Evolutionary conservation across 73 alveolate genomes (phyloP).

Genomic region (Paramecium tetraurelia): DNA sequence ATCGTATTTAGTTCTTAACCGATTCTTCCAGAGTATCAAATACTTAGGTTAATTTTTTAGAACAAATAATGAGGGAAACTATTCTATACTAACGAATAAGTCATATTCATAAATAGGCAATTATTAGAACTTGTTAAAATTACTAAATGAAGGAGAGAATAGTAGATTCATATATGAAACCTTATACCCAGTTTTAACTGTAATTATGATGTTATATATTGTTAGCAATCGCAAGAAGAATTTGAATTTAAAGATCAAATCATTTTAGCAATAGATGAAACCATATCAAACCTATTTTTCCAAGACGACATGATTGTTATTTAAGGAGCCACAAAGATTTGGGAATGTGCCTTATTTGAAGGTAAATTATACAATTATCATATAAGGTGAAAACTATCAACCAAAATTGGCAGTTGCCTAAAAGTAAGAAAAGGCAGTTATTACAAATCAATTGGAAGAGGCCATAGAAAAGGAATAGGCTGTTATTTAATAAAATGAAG

Average conservation of each 20-base stretch:
- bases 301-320: background rate
- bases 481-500: background rate
- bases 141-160: background rate
- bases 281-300: background rate
- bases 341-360: background rate
- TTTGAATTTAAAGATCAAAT: background rate
- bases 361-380: background rate
- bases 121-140: background rate
- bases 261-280: background rate
- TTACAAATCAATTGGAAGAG: background rate
- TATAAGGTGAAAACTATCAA: background rate
- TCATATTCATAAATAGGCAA: background rate
- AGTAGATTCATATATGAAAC: slow-evolving; percentile 25
- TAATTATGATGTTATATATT: background rate
- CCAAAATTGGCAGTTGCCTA: background rate
- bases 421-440: background rate
- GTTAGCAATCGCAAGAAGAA: background rate
- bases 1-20: background rate
- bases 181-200: background rate
- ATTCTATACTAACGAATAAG: background rate
- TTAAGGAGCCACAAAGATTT: background rate
- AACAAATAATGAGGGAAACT: background rate
- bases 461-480: background rate
- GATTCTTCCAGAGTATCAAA: background rate
- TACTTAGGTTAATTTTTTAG: background rate